Conservation (phyloP, 805 yeast genomes). For the Priceomyces melissophilus region DNA sequence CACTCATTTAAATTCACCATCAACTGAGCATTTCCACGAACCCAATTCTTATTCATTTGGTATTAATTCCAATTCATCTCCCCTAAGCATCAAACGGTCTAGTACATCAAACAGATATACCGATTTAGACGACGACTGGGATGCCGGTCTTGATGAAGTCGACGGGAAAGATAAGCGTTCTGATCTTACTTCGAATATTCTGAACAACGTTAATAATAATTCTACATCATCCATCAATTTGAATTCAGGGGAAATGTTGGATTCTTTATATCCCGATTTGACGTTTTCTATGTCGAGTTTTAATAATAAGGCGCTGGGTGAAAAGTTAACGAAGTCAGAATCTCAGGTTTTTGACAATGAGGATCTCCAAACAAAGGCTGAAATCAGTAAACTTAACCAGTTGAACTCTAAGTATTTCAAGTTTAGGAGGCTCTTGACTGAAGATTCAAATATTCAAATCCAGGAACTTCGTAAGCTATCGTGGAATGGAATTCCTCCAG, state of each 20-base stretch:
- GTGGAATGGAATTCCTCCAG: slow-evolving; percentile 92
- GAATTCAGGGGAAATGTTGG: slow-evolving; percentile 29
- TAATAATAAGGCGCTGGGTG: not conserved
- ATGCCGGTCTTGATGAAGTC: slow-evolving; percentile 57
- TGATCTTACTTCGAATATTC: slow-evolving; percentile 16
- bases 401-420: slow-evolving; percentile 58
- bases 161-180: slow-evolving; percentile 8
- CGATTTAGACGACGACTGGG: slow-evolving; percentile 92
- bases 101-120: slow-evolving; percentile 36
- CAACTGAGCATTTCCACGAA: slow-evolving; percentile 6
- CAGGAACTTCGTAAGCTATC: slow-evolving; percentile 71
- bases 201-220: slow-evolving; percentile 19
- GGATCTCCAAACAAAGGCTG: slow-evolving; percentile 39
- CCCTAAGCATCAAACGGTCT: not conserved
- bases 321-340: not conserved
- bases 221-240: slow-evolving; percentile 20
- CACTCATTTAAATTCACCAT: slow-evolving; percentile 9
- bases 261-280: slow-evolving; percentile 37
- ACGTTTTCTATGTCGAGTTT: slow-evolving; percentile 18
- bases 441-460: slow-evolving; percentile 55
- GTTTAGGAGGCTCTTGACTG: slow-evolving; percentile 59
- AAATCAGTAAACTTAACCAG: slow-evolving; percentile 55
- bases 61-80: slow-evolving; percentile 8
- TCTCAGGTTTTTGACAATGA: slow-evolving; percentile 33
- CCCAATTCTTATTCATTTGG: slow-evolving; percentile 3